These are phyloP conservation scores for Wickerhamiella infanticola DNA, from an alignment of 1,139 yeast genomes.

Conservation along the genomic window DNA sequence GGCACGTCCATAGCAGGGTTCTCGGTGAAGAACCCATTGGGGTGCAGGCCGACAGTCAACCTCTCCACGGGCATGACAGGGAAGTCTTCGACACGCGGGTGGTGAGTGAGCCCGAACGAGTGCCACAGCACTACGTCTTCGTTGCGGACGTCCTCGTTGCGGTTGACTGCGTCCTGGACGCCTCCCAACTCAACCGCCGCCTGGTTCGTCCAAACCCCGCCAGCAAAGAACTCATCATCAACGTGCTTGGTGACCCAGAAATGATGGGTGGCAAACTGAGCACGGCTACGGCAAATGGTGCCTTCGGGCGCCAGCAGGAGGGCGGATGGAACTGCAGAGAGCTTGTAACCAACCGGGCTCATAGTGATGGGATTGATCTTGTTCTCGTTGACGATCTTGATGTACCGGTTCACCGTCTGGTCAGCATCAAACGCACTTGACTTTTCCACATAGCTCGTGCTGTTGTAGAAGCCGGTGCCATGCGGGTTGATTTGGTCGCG, in stretches of 20 bases:
- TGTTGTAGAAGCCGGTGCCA: slow-evolving; percentile 60
- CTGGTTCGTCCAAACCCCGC: slow-evolving; percentile 71
- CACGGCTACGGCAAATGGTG: slow-evolving; percentile 50
- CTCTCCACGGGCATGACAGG: slow-evolving; percentile 88
- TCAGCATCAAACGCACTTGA: slow-evolving; percentile 63
- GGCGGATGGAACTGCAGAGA: slow-evolving; percentile 63
- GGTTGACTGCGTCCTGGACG: slow-evolving; percentile 46
- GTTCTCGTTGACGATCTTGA: slow-evolving; percentile 62
- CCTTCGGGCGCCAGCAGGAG: slow-evolving; percentile 53
- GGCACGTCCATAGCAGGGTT: slow-evolving; percentile 81
- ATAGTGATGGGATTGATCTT: slow-evolving; percentile 60
- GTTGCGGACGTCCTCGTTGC: slow-evolving; percentile 58
- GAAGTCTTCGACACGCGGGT: slow-evolving; percentile 82
- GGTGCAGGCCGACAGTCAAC: slow-evolving; percentile 50
- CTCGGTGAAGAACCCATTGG: slow-evolving; percentile 62
- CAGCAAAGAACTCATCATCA: slow-evolving; percentile 55
- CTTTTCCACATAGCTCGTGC: slow-evolving; percentile 50
- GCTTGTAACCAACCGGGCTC: slow-evolving; percentile 71
- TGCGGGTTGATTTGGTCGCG: slow-evolving; percentile 46
- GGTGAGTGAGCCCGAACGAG: slow-evolving; percentile 73
- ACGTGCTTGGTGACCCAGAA: slow-evolving; percentile 62
- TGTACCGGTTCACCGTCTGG: slow-evolving; percentile 60
- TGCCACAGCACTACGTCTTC: slow-evolving; percentile 79
- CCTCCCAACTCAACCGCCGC: slow-evolving; percentile 49
- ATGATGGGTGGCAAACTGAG: slow-evolving; percentile 58